Percentiles rank a stretch among this genome's conserved stretches.
Conservation (phyloP, 176 grass and related monocot species). For the Triticum dicoccoides region DNA sequence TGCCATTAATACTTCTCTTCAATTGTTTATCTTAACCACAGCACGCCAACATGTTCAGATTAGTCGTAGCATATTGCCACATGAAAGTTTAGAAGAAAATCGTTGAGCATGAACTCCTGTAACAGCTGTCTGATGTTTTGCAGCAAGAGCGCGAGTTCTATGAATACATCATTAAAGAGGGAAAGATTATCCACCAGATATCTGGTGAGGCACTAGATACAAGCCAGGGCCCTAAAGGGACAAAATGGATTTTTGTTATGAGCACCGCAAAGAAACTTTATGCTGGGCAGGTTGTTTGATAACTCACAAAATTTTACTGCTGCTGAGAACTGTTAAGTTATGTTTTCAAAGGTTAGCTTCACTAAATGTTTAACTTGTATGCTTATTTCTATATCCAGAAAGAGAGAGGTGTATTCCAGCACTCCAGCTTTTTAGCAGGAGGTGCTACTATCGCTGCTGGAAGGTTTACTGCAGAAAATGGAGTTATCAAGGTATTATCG, state of each 20-base stretch:
- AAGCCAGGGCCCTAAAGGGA: conserved; percentile 42
- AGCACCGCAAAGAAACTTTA: conserved; percentile 68
- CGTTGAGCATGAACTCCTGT: not conserved
- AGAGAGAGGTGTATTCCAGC: conserved; percentile 88
- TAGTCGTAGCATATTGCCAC: not conserved
- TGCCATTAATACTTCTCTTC: not conserved
- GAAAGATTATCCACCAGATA: conserved; percentile 64
- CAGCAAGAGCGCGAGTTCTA: conserved; percentile 81
- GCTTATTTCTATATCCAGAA: conserved; percentile 51
- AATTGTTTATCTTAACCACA: not conserved
- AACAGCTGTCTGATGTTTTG: conserved; percentile 8
- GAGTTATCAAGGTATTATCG: conserved; percentile 52
- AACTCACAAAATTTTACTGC: not conserved
- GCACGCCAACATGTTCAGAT: not conserved
- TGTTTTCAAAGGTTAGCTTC: not conserved
- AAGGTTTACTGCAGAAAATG: conserved; percentile 69
- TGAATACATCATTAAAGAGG: conserved; percentile 54
- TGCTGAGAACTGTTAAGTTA: not conserved
- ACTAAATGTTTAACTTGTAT: not conserved
- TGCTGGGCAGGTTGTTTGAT: conserved; percentile 68
- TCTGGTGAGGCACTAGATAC: conserved; percentile 68
- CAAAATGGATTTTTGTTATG: conserved; percentile 98
- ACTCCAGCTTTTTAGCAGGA: conserved; percentile 96
- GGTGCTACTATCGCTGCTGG: conserved; percentile 87
- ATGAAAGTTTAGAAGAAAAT: not conserved